Base-by-base conservation (phyloP, 257 asterid genomes). In the Parsonsia alboflavescens region DNA sequence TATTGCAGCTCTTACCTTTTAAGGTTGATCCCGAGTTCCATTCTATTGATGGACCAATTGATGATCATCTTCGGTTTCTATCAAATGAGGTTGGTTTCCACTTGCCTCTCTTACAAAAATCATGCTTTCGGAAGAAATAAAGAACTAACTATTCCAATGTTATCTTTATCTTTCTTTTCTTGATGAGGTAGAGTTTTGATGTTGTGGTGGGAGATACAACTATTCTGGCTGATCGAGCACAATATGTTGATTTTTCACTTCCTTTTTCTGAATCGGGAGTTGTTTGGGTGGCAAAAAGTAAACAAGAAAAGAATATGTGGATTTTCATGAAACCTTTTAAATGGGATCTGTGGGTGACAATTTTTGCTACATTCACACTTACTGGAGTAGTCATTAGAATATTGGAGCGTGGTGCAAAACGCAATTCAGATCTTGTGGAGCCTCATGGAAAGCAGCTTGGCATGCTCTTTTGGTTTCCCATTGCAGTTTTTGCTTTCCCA, bases 221-320 rank as follows among this genome's bases (percentile, higher is more conserved):
- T 13, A 83, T 84, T 67, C 73, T 86, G 87, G 86, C 92, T 19
- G 84, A 86, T 41, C 77, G 92, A 42, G 72, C 92, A 48, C 6
- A 0, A 0, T 28, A 54, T 42, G 88, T 86, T 21, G 94, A 87
- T 52, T 89, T 87, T 42, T 74, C 91, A 0, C 83, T 85, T 44
- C 91, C 93, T 33, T 88, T 83, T 68, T 71, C 93, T 28, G 96
- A 89, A 75, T 72, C 96, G 11, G 91, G 93, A 76, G 81, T 83
- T 21, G 78, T 80, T 59, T 75, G 82, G 72, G 89, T 89, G 62
- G 86, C 86, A 0, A 83, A 73, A 57, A 79, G 81, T 77, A 81
- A 42, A 74, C 85, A 82, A 78, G 77, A 81, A 19, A 77, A 77
- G 39, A 84, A 83, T 79, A 83, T 86, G 86, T 87, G 92, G 96